Evolutionary conservation across 768 basidiomycete genomes (phyloP).

Genomic region (Crepidotus variabilis): DNA sequence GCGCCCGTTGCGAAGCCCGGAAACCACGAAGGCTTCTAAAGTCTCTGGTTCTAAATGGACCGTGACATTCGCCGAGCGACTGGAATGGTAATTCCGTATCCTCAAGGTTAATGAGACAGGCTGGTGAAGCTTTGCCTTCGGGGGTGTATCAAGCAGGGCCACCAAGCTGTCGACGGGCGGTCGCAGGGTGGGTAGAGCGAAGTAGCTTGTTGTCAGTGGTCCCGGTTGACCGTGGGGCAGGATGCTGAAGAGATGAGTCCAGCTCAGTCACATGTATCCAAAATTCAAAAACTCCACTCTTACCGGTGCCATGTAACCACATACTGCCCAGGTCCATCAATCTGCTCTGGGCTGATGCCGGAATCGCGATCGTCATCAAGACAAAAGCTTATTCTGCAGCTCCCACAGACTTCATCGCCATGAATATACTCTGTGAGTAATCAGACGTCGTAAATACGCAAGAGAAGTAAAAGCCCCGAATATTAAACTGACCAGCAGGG

Average conservation of each 20-base stretch:
- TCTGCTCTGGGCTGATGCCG: constrained; percentile 21
- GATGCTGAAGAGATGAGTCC: constrained; percentile 32
- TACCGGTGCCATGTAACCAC: constrained; percentile 66
- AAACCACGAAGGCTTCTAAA: constrained; percentile 72
- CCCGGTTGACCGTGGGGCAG: constrained; percentile 40
- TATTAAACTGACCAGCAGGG: constrained; percentile 38
- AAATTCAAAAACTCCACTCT: background rate
- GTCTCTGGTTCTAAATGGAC: constrained; percentile 69
- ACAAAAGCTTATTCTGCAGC: constrained; percentile 48
- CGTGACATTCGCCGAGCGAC: constrained; percentile 63
- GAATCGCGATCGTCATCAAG: constrained; percentile 32
- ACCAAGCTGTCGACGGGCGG: constrained; percentile 62
- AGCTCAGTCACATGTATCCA: background rate
- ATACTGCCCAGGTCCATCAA: constrained; percentile 56
- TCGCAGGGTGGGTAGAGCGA: constrained; percentile 58
- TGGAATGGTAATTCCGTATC: constrained; percentile 63
- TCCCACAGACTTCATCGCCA: constrained; percentile 61
- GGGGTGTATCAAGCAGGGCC: constrained; percentile 61
- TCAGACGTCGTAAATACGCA: background rate
- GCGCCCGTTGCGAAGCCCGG: constrained; percentile 66
- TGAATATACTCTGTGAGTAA: constrained; percentile 50
- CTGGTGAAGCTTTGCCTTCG: constrained; percentile 59
- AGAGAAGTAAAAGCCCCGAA: background rate
- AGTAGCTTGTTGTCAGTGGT: constrained; percentile 40
- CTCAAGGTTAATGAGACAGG: constrained; percentile 53